Conservation (phyloP, 2,329 filamentous ascomycete species). For the Apiospora malaysiana region DNA sequence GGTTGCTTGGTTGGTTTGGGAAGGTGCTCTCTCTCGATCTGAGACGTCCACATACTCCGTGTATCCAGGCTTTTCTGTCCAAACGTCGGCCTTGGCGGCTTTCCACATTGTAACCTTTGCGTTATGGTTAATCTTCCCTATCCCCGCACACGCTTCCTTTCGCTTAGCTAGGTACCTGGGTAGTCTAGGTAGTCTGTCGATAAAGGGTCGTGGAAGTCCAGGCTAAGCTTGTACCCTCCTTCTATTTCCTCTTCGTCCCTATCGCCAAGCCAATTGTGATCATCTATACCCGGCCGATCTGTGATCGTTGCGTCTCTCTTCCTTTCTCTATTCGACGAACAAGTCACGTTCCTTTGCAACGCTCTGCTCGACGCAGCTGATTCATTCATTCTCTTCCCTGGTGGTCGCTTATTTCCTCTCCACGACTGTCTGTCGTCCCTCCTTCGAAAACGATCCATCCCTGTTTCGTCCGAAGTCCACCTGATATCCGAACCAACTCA, state of each 20-base stretch:
- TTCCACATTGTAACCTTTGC: neutral
- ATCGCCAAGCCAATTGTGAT: slow-evolving; percentile 14
- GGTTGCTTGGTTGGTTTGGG: neutral
- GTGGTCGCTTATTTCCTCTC: neutral
- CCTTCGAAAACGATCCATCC: neutral
- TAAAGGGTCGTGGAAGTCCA: slow-evolving; percentile 12
- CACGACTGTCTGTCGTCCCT: neutral
- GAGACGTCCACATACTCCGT: neutral
- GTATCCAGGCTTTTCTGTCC: slow-evolving; percentile 9
- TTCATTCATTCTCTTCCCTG: slow-evolving; percentile 6
- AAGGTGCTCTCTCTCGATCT: slow-evolving; percentile 11
- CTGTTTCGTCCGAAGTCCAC: slow-evolving; percentile 22
- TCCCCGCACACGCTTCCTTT: neutral
- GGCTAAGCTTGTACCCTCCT: neutral
- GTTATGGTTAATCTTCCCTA: neutral
- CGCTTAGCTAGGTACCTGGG: neutral
- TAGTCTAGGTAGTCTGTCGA: neutral
- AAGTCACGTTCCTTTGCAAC: neutral
- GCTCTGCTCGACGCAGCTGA: slow-evolving; percentile 5
- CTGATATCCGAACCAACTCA: slow-evolving; percentile 27
- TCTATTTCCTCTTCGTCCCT: neutral
- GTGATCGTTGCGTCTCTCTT: slow-evolving; percentile 9
- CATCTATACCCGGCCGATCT: slow-evolving; percentile 19
- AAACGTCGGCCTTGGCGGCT: slow-evolving; percentile 5
- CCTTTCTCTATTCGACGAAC: neutral